Evolutionary conservation across 2,329 filamentous ascomycete genomes (phyloP).

Genomic region (Fusarium sp.): DNA sequence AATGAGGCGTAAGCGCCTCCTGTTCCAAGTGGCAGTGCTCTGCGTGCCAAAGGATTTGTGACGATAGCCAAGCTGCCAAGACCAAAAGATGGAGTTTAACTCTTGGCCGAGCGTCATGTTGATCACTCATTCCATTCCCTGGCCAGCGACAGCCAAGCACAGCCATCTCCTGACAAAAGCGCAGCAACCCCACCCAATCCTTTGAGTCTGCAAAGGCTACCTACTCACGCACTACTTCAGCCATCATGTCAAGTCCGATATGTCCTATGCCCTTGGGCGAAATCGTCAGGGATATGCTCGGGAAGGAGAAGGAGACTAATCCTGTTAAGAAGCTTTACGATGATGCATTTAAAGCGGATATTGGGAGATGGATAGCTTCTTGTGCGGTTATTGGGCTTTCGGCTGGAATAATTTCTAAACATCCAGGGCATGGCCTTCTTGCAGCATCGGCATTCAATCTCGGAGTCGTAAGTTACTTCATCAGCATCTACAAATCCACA

Average conservation of each 20-base stretch:
- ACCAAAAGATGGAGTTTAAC: background rate
- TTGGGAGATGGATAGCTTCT: conserved; percentile 26
- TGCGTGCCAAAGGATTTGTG: background rate
- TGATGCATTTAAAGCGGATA: conserved; percentile 29
- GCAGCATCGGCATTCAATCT: conserved; percentile 26
- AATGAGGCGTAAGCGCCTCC: background rate
- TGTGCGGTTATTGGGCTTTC: conserved; percentile 24
- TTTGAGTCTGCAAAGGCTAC: background rate
- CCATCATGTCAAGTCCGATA: conserved; percentile 23
- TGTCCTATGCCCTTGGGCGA: conserved; percentile 23
- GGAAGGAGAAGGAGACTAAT: conserved; percentile 26
- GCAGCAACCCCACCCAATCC: background rate
- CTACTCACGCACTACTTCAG: background rate
- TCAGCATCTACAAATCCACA: no score
- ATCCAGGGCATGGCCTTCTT: conserved; percentile 7
- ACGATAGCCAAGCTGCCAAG: conserved; percentile 12
- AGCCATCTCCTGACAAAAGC: background rate
- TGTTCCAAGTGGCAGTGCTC: conserved; percentile 5
- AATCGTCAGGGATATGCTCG: conserved; percentile 21
- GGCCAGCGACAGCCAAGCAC: conserved; percentile 4
- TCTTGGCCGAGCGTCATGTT: conserved; percentile 10
- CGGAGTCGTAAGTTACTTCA: conserved; percentile 5
- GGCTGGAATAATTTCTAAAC: conserved; percentile 32
- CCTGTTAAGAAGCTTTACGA: conserved; percentile 27
- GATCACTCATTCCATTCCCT: background rate